Percentiles rank a stretch among this genome's conserved stretches.
These are phyloP conservation scores for Xylaria sp. DNA, from an alignment of 2,329 filamentous ascomycete genomes.

Conservation along the genomic window DNA sequence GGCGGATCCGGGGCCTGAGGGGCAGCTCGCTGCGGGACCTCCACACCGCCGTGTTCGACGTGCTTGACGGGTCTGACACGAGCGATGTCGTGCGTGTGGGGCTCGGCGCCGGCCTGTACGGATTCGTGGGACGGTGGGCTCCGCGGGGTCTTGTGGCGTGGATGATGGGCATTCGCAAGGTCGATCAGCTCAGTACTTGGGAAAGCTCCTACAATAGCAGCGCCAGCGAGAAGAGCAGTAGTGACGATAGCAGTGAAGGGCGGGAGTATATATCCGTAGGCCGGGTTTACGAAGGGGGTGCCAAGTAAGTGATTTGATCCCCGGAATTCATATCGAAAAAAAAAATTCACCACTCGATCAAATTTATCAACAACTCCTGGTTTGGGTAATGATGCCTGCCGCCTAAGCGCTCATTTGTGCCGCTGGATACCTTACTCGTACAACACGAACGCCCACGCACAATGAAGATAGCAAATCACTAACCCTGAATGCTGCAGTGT, in stretches of 20 bases:
- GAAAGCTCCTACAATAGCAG: slow-evolving; percentile 55
- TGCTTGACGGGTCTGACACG: slow-evolving; percentile 74
- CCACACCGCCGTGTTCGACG: slow-evolving; percentile 90
- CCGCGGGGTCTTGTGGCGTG: slow-evolving; percentile 83
- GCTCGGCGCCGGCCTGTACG: slow-evolving; percentile 84
- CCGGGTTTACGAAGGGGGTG: slow-evolving; percentile 48
- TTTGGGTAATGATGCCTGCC: not conserved
- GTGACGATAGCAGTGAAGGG: slow-evolving; percentile 49
- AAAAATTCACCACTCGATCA: not conserved
- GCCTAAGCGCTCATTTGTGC: slow-evolving; percentile 6
- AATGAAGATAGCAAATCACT: slow-evolving; percentile 16
- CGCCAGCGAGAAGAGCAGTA: slow-evolving; percentile 46
- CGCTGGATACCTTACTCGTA: not conserved
- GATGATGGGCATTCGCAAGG: slow-evolving; percentile 86
- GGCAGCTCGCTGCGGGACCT: slow-evolving; percentile 81
- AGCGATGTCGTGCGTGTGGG: slow-evolving; percentile 80
- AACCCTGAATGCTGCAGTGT: slow-evolving; percentile 28
- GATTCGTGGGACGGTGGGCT: slow-evolving; percentile 83
- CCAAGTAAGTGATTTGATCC: slow-evolving; percentile 33
- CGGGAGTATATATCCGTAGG: slow-evolving; percentile 51
- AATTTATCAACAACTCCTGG: not conserved
- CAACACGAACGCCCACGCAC: not conserved
- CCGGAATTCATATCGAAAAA: slow-evolving; percentile 6
- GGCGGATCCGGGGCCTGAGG: slow-evolving; percentile 67
- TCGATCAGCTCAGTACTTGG: slow-evolving; percentile 67